Evolutionary conservation across 2,329 filamentous ascomycete species (phyloP).

Genomic region (Sclerotiophoma versabilis): DNA sequence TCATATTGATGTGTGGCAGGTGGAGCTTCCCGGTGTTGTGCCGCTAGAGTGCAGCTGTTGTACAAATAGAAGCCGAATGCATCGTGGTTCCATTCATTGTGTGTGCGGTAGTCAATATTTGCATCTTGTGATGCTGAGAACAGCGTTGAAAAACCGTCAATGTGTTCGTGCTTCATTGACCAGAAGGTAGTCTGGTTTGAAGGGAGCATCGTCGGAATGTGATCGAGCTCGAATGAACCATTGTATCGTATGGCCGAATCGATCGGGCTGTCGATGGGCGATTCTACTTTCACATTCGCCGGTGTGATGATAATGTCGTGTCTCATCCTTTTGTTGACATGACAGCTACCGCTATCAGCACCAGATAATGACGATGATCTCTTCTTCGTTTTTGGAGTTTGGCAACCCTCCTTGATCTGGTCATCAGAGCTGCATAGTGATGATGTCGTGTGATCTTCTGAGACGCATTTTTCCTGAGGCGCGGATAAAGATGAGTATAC

Average conservation of each 20-base stretch:
- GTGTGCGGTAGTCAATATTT: not conserved
- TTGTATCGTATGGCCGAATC: not conserved
- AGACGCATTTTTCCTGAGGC: not conserved
- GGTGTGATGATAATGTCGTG: not conserved
- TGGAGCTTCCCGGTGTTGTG: not conserved
- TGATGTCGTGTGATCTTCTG: not conserved
- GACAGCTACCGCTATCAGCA: not conserved
- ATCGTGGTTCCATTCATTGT: not conserved
- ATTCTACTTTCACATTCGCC: not conserved
- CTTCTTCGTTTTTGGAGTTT: not conserved
- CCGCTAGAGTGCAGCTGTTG: not conserved
- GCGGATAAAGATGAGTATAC: not conserved
- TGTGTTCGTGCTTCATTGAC: not conserved
- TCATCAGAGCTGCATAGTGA: not conserved
- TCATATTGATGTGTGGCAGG: not conserved
- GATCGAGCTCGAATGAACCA: not conserved
- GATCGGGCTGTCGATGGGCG: not conserved
- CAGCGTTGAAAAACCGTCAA: not conserved
- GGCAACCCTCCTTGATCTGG: not conserved
- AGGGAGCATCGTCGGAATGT: too few species aligned
- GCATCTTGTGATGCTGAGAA: not conserved
- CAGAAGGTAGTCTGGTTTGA: not conserved
- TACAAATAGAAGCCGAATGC: not conserved
- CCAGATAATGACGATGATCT: not conserved
- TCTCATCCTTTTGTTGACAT: not conserved